A percentile compares a stretch with the other conserved stretches of the same genome.
phyloP scores from a whole-genome alignment of 495 filamentous ascomycete species.

The Lophiostoma macrostomum region DNA sequence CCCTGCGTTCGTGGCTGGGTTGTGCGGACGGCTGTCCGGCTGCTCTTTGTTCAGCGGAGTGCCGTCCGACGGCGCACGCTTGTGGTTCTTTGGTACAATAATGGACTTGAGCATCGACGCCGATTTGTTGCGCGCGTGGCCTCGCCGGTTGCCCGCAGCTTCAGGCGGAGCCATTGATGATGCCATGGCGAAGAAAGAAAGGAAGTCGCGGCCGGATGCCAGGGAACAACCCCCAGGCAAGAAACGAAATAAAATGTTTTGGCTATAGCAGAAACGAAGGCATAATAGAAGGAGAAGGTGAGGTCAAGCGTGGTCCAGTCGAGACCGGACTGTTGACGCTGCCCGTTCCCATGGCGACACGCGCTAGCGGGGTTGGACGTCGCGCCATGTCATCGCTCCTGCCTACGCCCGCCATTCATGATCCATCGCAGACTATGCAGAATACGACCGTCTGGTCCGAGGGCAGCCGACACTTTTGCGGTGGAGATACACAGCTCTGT shows the following conservation, averaged over 20 bases:
- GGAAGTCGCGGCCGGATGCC: conserved; percentile 2
- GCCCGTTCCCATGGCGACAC: no score
- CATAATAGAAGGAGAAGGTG: conserved; percentile 12
- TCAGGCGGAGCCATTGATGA: conserved; percentile 13
- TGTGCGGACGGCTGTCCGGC: conserved; percentile 29
- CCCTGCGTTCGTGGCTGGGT: conserved; percentile 30
- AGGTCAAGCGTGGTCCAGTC: no score
- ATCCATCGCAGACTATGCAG: no score
- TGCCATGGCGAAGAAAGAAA: background rate
- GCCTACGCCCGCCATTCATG: no score
- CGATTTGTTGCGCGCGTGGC: conserved; percentile 49
- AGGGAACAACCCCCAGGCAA: conserved; percentile 12
- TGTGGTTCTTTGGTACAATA: conserved; percentile 53
- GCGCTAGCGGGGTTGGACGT: no score
- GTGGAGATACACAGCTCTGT: no score
- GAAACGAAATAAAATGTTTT: conserved; percentile 16
- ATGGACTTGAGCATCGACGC: conserved; percentile 55
- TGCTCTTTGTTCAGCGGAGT: conserved; percentile 30
- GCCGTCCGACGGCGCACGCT: conserved; percentile 46
- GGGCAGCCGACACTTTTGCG: no score
- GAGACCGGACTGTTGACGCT: no score
- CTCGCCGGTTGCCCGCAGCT: conserved; percentile 9
- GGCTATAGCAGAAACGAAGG: conserved; percentile 23
- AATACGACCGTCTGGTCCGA: no score
- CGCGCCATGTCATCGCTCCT: no score